Percentiles rank a stretch among this genome's conserved stretches.
Evolutionary conservation across 2,329 filamentous ascomycete genomes (phyloP).

Genomic region (Aspergillus intermedius): DNA sequence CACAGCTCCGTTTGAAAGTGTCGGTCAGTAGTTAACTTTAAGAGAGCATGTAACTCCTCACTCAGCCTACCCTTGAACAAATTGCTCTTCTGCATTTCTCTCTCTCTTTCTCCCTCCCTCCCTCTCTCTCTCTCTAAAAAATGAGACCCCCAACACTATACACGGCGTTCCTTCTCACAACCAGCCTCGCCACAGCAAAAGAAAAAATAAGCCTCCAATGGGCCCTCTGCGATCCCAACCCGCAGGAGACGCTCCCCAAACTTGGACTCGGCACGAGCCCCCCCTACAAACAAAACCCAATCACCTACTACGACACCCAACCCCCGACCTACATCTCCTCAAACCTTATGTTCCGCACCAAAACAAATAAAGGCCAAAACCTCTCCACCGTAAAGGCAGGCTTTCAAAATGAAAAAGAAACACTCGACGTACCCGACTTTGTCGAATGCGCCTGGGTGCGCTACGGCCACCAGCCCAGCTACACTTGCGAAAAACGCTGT

Average conservation of each 20-base stretch:
- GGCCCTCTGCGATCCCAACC: background rate
- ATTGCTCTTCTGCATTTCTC: background rate
- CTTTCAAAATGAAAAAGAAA: background rate
- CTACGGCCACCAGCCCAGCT: background rate
- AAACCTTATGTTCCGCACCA: slow-evolving; percentile 5
- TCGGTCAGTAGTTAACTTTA: no score
- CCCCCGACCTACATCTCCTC: background rate
- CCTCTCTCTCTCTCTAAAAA: background rate
- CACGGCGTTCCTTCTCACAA: background rate
- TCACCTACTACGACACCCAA: slow-evolving; percentile 3
- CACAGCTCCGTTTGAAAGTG: no score
- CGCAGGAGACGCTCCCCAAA: background rate
- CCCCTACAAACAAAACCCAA: slow-evolving; percentile 3
- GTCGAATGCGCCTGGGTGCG: background rate
- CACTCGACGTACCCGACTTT: background rate
- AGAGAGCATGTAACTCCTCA: no score
- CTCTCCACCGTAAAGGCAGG: slow-evolving; percentile 4
- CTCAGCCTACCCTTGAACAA: background rate
- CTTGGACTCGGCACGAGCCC: background rate
- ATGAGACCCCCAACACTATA: background rate
- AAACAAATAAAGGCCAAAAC: background rate
- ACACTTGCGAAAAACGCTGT: background rate
- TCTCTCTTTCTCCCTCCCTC: no score
- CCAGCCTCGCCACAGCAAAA: background rate
- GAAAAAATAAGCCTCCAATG: slow-evolving; percentile 1